Evolutionary conservation across 352 stramenopile species (phyloP).

Genomic region (Achlya hypogyna): DNA sequence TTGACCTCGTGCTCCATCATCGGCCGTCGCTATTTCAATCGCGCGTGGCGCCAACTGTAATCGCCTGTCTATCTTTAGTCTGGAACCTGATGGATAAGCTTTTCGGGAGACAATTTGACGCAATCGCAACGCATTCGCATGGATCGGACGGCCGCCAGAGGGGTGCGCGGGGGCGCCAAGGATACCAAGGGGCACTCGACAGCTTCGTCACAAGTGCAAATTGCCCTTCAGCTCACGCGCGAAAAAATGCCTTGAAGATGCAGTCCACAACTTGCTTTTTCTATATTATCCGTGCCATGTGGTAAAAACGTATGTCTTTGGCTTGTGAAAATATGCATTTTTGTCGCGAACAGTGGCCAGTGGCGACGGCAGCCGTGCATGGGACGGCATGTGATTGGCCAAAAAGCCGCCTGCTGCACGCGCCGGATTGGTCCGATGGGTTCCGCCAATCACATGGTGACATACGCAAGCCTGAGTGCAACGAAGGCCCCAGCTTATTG

Average conservation of each 20-base stretch:
- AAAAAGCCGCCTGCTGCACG: not conserved
- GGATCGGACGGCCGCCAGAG: no score
- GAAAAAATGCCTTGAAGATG: not conserved
- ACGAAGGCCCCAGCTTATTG: not conserved
- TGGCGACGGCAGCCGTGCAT: not conserved
- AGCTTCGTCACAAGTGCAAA: not conserved
- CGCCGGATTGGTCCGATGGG: not conserved
- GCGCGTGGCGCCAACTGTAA: no score
- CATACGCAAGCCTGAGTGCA: not conserved
- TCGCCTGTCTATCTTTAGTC: no score
- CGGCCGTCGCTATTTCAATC: not conserved
- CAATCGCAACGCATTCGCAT: no score
- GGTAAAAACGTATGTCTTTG: not conserved
- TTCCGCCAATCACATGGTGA: conserved; percentile 6
- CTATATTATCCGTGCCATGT: not conserved
- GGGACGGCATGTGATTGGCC: not conserved
- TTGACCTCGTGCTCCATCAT: not conserved
- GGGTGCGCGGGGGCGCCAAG: no score
- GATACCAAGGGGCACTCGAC: not conserved
- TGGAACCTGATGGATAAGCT: no score
- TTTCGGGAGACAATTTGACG: no score
- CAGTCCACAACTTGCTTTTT: not conserved
- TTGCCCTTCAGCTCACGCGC: not conserved
- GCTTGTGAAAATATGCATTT: not conserved
- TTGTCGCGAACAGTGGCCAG: not conserved